A percentile compares a stretch with the other conserved stretches of the same genome.
Evolutionary conservation across 2,329 filamentous ascomycete genomes (phyloP).

Genomic region (Talaromyces sp.): DNA sequence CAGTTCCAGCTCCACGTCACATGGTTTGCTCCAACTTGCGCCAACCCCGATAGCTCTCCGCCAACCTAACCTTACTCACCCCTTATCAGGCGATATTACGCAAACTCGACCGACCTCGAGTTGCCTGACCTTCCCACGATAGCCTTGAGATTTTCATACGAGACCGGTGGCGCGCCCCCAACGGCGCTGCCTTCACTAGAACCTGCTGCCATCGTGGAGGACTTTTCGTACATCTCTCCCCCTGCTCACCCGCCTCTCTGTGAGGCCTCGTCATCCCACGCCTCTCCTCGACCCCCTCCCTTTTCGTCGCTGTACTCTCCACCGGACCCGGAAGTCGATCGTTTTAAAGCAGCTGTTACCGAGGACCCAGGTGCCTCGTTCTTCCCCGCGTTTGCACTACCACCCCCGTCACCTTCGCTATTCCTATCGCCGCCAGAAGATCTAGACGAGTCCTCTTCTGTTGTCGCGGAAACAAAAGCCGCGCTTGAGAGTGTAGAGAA

Average conservation of each 20-base stretch:
- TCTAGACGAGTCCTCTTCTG: conserved; percentile 48
- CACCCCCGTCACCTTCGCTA: conserved; percentile 43
- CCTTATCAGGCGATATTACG: conserved; percentile 15
- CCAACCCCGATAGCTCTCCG: conserved; percentile 6
- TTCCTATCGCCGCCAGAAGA: conserved; percentile 37
- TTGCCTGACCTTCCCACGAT: neutral
- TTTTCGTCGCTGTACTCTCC: conserved; percentile 63
- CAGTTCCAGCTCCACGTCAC: neutral
- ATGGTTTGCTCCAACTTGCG: conserved; percentile 7
- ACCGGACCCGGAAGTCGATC: conserved; percentile 38
- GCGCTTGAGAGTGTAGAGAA: conserved; percentile 71
- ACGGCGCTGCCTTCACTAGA: conserved; percentile 43
- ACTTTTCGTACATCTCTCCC: conserved; percentile 37
- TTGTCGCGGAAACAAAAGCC: conserved; percentile 74
- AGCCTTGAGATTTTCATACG: conserved; percentile 28
- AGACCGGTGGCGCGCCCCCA: conserved; percentile 37
- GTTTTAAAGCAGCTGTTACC: conserved; percentile 42
- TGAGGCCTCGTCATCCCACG: conserved; percentile 46
- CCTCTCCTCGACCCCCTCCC: conserved; percentile 57
- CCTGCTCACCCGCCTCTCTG: conserved; percentile 38
- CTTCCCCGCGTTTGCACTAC: conserved; percentile 51
- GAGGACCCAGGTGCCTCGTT: conserved; percentile 46
- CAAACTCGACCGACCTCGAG: neutral
- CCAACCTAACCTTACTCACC: conserved; percentile 38
- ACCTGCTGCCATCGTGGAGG: conserved; percentile 41